Evolutionary conservation across 352 stramenopile species (phyloP).

Genomic region (Elongisporangium anandrum): DNA sequence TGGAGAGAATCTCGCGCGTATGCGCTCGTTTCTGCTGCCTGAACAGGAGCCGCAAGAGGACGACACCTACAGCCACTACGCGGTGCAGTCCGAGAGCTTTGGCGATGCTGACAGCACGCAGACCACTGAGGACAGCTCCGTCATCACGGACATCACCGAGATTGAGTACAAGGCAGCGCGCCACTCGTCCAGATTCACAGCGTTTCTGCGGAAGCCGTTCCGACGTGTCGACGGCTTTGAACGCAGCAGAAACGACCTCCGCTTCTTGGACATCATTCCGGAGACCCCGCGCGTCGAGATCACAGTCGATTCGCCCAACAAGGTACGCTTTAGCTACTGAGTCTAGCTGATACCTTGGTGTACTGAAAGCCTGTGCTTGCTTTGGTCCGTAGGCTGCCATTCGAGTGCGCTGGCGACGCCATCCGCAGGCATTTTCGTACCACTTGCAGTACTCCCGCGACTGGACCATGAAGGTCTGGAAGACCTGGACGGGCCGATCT

Average conservation of each 20-base stretch:
- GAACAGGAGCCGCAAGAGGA: constrained; percentile 39
- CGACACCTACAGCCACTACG: constrained; percentile 61
- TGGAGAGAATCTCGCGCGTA: constrained; percentile 7
- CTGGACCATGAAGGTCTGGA: constrained; percentile 76
- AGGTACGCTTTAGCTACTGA: constrained; percentile 26
- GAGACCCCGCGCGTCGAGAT: constrained; percentile 38
- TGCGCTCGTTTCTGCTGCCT: constrained; percentile 24
- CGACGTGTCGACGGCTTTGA: constrained; percentile 53
- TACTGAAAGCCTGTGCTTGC: constrained; percentile 1
- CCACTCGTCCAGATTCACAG: constrained; percentile 54
- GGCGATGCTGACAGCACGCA: constrained; percentile 63
- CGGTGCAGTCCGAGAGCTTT: constrained; percentile 75
- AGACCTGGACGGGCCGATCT: constrained; percentile 58
- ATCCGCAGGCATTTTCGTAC: constrained; percentile 46
- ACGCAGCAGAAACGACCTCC: constrained; percentile 25
- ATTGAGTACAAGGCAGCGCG: constrained; percentile 36
- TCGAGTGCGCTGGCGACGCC: constrained; percentile 47
- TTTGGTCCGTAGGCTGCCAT: constrained; percentile 42
- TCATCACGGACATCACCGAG: constrained; percentile 55
- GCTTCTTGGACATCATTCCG: constrained; percentile 42
- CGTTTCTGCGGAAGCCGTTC: constrained; percentile 69
- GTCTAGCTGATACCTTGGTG: background rate
- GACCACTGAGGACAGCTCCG: constrained; percentile 70
- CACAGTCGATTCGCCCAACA: constrained; percentile 46
- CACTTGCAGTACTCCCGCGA: constrained; percentile 73